A percentile compares a stretch with the other conserved stretches of the same genome.
These are phyloP conservation scores for Selaginella tamariscina DNA, from an alignment of 75 land plant species.

Conservation along the genomic window DNA sequence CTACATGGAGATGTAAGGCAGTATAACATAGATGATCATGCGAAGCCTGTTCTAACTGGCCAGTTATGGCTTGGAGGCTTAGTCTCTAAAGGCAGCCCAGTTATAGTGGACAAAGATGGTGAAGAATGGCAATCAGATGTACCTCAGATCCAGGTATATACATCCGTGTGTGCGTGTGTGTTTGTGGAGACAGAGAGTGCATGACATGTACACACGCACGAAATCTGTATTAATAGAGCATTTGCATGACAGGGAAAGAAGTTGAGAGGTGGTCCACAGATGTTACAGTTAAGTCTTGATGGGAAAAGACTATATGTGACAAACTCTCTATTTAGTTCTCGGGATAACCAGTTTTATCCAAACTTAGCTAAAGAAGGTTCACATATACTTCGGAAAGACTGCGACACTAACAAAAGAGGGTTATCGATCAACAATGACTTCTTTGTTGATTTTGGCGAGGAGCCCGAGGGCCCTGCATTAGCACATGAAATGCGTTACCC, in stretches of 20 bases:
- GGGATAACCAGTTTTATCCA: constrained; percentile 91
- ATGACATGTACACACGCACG: no score
- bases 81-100: not conserved
- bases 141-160: not conserved
- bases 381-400: constrained; percentile 85
- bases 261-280: constrained; percentile 90
- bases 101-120: not conserved
- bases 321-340: constrained; percentile 86
- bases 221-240: no score
- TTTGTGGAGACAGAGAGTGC: no score
- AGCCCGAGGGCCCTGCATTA: constrained; percentile 90
- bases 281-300: constrained; percentile 92
- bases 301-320: constrained; percentile 87
- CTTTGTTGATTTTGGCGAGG: constrained; percentile 85
- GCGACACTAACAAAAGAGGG: constrained; percentile 75
- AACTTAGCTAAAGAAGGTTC: constrained; percentile 60
- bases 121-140: constrained; percentile 2
- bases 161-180: no score
- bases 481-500: constrained; percentile 99
- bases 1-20: constrained; percentile 7
- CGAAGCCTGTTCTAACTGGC: not conserved
- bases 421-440: constrained; percentile 58
- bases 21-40: constrained; percentile 6
- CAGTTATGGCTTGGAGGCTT: constrained; percentile 11
- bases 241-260: constrained; percentile 74